Evolutionary conservation across 306 rosid species (phyloP).

Genomic region (Acacia acuminata): DNA sequence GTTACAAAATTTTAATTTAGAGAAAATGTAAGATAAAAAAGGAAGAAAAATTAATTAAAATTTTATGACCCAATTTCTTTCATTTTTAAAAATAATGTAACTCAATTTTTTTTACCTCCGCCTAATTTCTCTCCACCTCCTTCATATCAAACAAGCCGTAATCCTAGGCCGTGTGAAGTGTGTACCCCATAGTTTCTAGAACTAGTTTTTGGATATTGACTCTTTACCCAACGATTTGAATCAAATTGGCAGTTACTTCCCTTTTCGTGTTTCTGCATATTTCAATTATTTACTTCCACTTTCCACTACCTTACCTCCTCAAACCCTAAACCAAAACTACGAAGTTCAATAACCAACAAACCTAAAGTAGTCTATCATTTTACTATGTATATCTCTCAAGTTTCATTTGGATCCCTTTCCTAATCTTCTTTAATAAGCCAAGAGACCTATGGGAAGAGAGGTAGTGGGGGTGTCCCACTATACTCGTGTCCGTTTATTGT

Average conservation of each 20-base stretch:
- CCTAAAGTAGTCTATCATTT: neutral
- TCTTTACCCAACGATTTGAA: constrained; percentile 23
- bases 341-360: constrained; percentile 10
- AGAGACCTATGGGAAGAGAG: neutral
- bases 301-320: neutral
- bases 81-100: too few relatives aligned
- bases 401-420: neutral
- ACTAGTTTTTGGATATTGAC: constrained; percentile 28
- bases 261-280: constrained; percentile 31
- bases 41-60: too few relatives aligned
- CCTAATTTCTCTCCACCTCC: neutral
- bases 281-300: constrained; percentile 29
- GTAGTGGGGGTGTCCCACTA: constrained; percentile 24
- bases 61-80: too few relatives aligned
- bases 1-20: too few relatives aligned
- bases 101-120: too few relatives aligned
- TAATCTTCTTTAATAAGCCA: neutral
- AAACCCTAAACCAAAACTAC: constrained; percentile 19
- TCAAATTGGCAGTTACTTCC: constrained; percentile 29
- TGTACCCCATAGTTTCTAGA: neutral
- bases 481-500: neutral
- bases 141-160: neutral
- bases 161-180: neutral
- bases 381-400: neutral
- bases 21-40: too few relatives aligned